Evolutionary conservation across 192 early-diverging fungal genomes (phyloP).

Genomic region (Entomortierella beljakovae): DNA sequence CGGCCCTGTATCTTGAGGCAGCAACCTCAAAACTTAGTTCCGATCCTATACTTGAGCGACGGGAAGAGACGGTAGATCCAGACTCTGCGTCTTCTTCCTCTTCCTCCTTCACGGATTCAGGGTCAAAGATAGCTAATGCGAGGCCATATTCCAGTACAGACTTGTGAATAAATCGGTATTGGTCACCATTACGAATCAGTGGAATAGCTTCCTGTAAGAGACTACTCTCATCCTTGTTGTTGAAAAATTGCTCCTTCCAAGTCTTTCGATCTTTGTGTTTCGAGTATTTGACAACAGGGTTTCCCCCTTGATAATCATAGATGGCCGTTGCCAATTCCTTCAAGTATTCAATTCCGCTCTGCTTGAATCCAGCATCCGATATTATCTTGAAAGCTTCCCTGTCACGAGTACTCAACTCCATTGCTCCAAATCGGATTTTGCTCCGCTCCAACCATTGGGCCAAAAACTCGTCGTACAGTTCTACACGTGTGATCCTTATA

Average conservation of each 20-base stretch:
- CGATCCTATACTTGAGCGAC: not conserved
- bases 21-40: not conserved
- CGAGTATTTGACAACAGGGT: conserved; percentile 2
- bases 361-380: not conserved
- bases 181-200: not conserved
- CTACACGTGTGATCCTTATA: not conserved
- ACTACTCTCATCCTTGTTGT: not conserved
- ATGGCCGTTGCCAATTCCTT: not conserved
- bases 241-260: conserved; percentile 12
- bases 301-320: not conserved
- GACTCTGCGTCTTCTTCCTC: not conserved
- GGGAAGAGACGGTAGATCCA: not conserved
- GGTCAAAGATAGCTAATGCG: not conserved
- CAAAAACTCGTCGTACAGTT: conserved; percentile 9
- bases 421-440: not conserved
- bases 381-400: not conserved
- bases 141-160: not conserved
- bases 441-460: not conserved
- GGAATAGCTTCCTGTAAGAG: not conserved
- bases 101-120: not conserved
- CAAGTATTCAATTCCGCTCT: not conserved
- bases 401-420: not conserved
- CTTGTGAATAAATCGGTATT: not conserved
- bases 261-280: not conserved
- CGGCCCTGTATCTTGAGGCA: not conserved